These are phyloP conservation scores for Gossypium schwendimanii DNA, from an alignment of 441 rosid genomes.

Conservation along the genomic window DNA sequence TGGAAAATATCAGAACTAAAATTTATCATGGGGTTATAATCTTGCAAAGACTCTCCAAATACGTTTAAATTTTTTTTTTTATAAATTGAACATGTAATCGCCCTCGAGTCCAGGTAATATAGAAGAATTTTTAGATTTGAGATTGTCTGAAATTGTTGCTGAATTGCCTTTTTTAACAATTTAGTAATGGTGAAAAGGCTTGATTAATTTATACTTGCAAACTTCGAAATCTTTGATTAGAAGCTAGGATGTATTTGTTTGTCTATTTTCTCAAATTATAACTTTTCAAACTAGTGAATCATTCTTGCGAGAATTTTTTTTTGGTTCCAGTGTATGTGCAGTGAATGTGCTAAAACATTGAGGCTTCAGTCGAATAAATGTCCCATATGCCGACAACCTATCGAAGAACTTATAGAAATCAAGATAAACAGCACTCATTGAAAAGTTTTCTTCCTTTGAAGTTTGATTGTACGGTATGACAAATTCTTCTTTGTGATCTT, in stretches of 20 bases:
- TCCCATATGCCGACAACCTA: conserved; percentile 75
- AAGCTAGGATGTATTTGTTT: conserved; percentile 2
- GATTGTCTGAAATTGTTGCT: conserved; percentile 2
- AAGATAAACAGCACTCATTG: conserved; percentile 41
- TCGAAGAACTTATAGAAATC: conserved; percentile 62
- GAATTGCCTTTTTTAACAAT: background rate
- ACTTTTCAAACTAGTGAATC: background rate
- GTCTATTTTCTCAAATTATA: background rate
- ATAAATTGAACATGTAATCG: background rate
- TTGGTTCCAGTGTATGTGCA: conserved; percentile 62
- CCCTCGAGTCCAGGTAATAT: background rate
- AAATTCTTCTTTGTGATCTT: conserved; percentile 11
- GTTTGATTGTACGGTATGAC: conserved; percentile 23
- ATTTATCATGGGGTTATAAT: background rate
- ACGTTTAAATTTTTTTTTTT: background rate
- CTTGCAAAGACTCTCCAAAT: background rate
- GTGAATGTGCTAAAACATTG: conserved; percentile 66
- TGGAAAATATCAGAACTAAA: conserved; percentile 6
- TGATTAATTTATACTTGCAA: background rate
- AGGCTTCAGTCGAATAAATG: conserved; percentile 68
- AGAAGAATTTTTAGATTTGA: background rate
- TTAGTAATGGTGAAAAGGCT: background rate
- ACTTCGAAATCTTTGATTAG: background rate
- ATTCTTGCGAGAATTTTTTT: conserved; percentile 9
- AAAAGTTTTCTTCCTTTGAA: conserved; percentile 16